phyloP scores from a whole-genome alignment of 192 early-diverging fungal species.

The Coemansia biformis region DNA sequence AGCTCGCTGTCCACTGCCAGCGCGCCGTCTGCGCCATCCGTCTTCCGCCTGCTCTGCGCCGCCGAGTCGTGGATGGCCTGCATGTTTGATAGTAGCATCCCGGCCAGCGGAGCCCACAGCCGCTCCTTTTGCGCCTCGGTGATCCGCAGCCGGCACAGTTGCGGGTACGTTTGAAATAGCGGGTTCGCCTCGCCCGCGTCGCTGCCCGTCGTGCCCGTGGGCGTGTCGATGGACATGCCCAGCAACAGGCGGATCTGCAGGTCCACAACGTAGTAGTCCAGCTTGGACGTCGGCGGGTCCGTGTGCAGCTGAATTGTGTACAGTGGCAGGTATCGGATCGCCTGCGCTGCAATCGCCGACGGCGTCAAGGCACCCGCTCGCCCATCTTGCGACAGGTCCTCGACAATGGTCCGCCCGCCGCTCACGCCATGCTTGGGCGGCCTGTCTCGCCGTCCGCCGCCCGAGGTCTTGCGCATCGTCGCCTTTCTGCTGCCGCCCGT shows the following conservation, averaged over 20 bases:
- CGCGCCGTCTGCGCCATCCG: not conserved
- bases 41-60: not conserved
- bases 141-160: constrained; percentile 52
- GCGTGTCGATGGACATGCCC: constrained; percentile 45
- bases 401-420: constrained; percentile 31
- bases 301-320: constrained; percentile 63
- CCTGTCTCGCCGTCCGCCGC: not conserved
- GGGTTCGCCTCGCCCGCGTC: constrained; percentile 17
- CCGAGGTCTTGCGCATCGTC: constrained; percentile 1
- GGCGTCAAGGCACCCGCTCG: constrained; percentile 16
- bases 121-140: constrained; percentile 59
- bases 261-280: constrained; percentile 63
- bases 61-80: constrained; percentile 27
- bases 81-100: constrained; percentile 53
- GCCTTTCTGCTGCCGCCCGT: not conserved
- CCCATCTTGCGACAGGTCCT: no score
- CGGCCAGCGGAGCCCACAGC: constrained; percentile 64
- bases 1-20: constrained; percentile 13
- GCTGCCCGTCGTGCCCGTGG: not conserved
- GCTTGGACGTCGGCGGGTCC: constrained; percentile 33
- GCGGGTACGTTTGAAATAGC: constrained; percentile 58
- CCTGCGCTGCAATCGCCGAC: constrained; percentile 38
- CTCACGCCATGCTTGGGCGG: constrained; percentile 4
- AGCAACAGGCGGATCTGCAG: constrained; percentile 61
- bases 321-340: constrained; percentile 58